These are phyloP conservation scores for Penicillium sp. DNA, from an alignment of 2,329 filamentous ascomycete genomes.

Conservation along the genomic window DNA sequence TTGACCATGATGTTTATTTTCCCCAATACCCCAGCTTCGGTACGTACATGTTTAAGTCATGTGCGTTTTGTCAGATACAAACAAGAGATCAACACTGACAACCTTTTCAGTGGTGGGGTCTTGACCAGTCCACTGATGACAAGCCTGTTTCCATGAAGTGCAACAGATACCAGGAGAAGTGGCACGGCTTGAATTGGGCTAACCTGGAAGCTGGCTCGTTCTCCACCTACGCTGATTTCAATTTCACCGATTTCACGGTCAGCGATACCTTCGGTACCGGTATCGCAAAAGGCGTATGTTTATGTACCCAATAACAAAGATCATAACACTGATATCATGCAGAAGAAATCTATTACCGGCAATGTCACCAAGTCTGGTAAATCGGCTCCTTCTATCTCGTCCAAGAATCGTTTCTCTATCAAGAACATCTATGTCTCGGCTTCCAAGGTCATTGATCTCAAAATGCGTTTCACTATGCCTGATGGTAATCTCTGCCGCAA, in stretches of 20 bases:
- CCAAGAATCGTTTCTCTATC: conserved; percentile 68
- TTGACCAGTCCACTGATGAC: conserved; percentile 55
- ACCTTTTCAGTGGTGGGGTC: not conserved
- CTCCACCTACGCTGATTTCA: conserved; percentile 68
- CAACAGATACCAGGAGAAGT: conserved; percentile 61
- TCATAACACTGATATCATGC: conserved; percentile 23
- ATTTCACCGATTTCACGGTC: conserved; percentile 73
- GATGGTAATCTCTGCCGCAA: conserved; percentile 83
- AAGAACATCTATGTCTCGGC: conserved; percentile 70
- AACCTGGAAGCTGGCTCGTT: conserved; percentile 64
- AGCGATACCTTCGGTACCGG: conserved; percentile 52
- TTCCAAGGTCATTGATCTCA: conserved; percentile 74
- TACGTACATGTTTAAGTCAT: not conserved
- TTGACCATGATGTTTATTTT: not conserved
- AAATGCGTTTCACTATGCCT: conserved; percentile 85
- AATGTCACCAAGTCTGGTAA: conserved; percentile 55
- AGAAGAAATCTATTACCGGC: conserved; percentile 50
- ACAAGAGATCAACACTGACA: not conserved
- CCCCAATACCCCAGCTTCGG: not conserved
- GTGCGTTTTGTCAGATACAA: conserved; percentile 34
- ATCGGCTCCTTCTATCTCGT: conserved; percentile 62
- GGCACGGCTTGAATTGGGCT: conserved; percentile 68
- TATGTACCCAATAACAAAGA: conserved; percentile 9
- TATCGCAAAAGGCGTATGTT: conserved; percentile 43
- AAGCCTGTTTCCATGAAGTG: conserved; percentile 75